Conservation (phyloP, 164 flowering plant genomes). For the Aristolochia contorta region DNA sequence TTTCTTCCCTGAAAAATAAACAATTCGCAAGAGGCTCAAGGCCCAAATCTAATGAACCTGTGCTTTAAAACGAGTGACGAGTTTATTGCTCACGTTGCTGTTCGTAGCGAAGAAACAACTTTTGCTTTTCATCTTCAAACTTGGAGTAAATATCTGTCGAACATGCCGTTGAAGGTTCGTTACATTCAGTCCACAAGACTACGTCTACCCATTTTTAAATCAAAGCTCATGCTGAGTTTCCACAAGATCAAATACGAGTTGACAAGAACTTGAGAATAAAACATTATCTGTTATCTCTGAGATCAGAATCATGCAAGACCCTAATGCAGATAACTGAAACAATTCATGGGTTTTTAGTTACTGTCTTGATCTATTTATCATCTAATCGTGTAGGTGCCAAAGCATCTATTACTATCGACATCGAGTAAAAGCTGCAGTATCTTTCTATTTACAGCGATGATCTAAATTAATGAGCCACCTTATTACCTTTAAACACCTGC, state of each 20-base stretch:
- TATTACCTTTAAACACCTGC: slow-evolving; percentile 58
- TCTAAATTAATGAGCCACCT: neutral
- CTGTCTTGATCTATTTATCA: too few species aligned
- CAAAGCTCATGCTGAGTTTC: neutral
- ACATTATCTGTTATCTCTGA: too few species aligned
- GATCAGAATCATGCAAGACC: too few species aligned
- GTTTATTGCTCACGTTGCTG: slow-evolving; percentile 53
- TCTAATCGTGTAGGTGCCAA: too few species aligned
- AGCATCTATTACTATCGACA: too few species aligned
- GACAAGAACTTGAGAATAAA: too few species aligned
- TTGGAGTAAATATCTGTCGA: slow-evolving; percentile 64
- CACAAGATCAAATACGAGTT: too few species aligned
- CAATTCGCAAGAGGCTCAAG: neutral
- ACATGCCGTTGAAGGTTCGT: neutral
- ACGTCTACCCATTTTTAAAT: neutral
- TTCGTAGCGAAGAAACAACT: slow-evolving; percentile 55
- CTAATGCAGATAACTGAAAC: too few species aligned
- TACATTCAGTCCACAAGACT: neutral
- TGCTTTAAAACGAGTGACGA: neutral
- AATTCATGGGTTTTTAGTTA: too few species aligned
- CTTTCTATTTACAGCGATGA: neutral
- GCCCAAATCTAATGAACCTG: neutral
- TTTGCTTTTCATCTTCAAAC: slow-evolving; percentile 78
- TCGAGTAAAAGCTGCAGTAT: too few species aligned
- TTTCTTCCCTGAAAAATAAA: slow-evolving; percentile 60